Conservation (phyloP, 257 asterid species). For the Eucommia ulmoides region DNA sequence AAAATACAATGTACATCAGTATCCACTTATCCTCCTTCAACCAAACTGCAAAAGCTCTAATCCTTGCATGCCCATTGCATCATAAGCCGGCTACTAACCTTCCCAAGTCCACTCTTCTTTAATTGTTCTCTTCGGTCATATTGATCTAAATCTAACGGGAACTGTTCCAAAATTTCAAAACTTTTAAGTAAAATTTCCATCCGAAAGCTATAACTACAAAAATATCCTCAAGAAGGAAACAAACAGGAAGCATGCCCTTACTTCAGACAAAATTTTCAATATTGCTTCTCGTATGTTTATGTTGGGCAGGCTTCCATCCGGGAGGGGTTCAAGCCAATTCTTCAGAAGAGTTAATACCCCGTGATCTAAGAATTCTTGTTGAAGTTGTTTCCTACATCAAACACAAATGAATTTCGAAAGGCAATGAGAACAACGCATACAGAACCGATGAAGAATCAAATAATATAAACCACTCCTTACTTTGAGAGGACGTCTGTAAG, state of each 20-base stretch:
- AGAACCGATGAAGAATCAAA: slow-evolving; percentile 8
- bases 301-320: slow-evolving; percentile 96
- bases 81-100: slow-evolving; percentile 32
- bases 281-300: slow-evolving; percentile 85
- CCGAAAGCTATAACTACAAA: background rate
- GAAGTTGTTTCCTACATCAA: slow-evolving; percentile 75
- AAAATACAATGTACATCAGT: slow-evolving; percentile 3
- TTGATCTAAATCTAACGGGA: slow-evolving; percentile 85
- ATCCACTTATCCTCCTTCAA: background rate
- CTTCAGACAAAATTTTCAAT: slow-evolving; percentile 71
- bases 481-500: slow-evolving; percentile 84
- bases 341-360: slow-evolving; percentile 73
- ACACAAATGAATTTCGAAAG: slow-evolving; percentile 1
- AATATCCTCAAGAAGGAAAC: background rate
- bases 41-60: background rate
- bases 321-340: slow-evolving; percentile 96
- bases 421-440: background rate
- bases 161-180: no score
- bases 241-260: slow-evolving; percentile 15
- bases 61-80: background rate
- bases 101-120: slow-evolving; percentile 88
- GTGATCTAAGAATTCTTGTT: slow-evolving; percentile 87
- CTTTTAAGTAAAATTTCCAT: background rate
- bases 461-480: slow-evolving; percentile 43
- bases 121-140: slow-evolving; percentile 71